Evolutionary conservation across 1,284 basidiomycete genomes (phyloP).

Genomic region (Sphagnurus paluster): DNA sequence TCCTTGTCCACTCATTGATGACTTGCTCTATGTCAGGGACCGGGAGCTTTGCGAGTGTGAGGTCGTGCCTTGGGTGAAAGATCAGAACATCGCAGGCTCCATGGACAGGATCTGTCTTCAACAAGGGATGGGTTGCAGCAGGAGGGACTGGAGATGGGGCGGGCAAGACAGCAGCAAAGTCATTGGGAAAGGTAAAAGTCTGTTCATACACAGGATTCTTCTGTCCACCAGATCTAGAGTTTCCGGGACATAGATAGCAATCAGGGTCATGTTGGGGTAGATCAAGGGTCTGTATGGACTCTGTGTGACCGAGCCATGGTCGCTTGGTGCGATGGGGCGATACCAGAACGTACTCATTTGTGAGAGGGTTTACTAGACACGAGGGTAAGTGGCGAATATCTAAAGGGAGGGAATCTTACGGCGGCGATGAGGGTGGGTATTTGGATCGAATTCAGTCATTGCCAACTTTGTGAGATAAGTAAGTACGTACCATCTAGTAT

Average conservation of each 20-base stretch:
- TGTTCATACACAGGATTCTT: slow-evolving; percentile 70
- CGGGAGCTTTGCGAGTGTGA: slow-evolving; percentile 81
- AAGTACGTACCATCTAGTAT: background rate
- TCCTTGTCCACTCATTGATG: slow-evolving; percentile 75
- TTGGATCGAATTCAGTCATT: slow-evolving; percentile 53
- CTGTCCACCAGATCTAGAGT: slow-evolving; percentile 75
- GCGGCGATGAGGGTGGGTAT: slow-evolving; percentile 71
- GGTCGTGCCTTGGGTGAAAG: slow-evolving; percentile 88
- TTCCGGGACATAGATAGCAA: slow-evolving; percentile 93
- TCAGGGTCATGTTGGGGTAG: slow-evolving; percentile 74
- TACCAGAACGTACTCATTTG: slow-evolving; percentile 78
- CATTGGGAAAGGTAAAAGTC: slow-evolving; percentile 82
- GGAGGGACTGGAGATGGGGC: slow-evolving; percentile 51
- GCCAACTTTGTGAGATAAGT: background rate
- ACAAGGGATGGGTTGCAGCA: slow-evolving; percentile 56
- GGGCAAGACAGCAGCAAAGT: slow-evolving; percentile 82
- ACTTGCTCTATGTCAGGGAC: slow-evolving; percentile 66
- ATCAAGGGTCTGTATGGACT: slow-evolving; percentile 53
- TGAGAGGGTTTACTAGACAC: slow-evolving; percentile 72
- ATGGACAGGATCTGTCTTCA: slow-evolving; percentile 71
- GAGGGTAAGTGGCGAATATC: slow-evolving; percentile 7
- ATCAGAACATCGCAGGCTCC: slow-evolving; percentile 90
- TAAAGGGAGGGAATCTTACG: slow-evolving; percentile 38
- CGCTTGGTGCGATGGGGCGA: slow-evolving; percentile 84
- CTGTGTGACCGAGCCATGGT: slow-evolving; percentile 85